phyloP scores from a whole-genome alignment of 257 asterid species.

The Striga asiatica region DNA sequence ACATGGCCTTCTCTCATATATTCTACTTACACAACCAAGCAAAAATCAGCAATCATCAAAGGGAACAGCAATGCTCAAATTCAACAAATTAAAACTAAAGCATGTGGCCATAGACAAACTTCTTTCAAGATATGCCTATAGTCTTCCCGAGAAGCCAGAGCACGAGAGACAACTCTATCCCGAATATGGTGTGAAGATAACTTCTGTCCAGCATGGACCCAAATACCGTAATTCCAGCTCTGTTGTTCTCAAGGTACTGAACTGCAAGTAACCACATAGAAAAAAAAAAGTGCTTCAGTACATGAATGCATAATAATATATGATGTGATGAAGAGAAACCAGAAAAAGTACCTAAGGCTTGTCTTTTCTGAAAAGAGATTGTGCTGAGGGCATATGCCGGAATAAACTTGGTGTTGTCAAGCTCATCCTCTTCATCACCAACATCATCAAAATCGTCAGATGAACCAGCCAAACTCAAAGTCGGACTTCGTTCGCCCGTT shows the following conservation, averaged over 20 bases:
- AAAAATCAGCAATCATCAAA: no score
- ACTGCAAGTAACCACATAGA: constrained; percentile 37
- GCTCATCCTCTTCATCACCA: constrained; percentile 92
- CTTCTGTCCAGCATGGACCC: constrained; percentile 86
- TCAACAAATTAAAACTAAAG: no score
- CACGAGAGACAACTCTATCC: constrained; percentile 68
- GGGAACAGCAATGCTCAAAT: no score
- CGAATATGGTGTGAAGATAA: constrained; percentile 72
- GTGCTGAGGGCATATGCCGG: constrained; percentile 65
- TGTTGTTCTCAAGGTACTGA: constrained; percentile 73
- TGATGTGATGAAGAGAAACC: background rate
- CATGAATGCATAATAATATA: background rate
- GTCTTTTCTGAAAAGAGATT: constrained; percentile 87
- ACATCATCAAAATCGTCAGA: constrained; percentile 65
- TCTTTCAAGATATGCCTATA: constrained; percentile 46
- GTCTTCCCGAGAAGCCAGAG: constrained; percentile 98
- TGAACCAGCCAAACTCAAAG: constrained; percentile 19
- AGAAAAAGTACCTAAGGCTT: constrained; percentile 60
- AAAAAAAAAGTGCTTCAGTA: background rate
- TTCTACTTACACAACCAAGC: no score
- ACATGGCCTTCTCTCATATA: no score
- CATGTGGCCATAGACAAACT: no score
- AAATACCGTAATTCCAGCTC: constrained; percentile 79
- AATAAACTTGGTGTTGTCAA: constrained; percentile 57
- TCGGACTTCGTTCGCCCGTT: constrained; percentile 16